Evolutionary conservation across 192 early-diverging fungal genomes (phyloP).

Genomic region (Podila horticola): DNA sequence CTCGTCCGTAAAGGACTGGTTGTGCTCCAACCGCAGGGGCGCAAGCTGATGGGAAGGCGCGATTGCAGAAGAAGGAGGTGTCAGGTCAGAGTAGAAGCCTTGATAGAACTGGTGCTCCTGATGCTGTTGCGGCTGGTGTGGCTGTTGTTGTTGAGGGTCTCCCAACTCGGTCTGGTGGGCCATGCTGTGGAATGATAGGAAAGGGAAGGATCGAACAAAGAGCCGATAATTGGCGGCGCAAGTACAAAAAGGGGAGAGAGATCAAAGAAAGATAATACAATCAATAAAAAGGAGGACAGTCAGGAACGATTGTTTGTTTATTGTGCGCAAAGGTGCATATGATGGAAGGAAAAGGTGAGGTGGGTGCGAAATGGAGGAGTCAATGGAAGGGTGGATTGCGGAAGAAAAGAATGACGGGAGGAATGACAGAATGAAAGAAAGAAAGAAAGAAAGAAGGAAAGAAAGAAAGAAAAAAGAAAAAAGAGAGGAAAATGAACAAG

Average conservation of each 20-base stretch:
- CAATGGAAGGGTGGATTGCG: not conserved
- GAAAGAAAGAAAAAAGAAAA: not conserved
- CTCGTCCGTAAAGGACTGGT: constrained; percentile 22
- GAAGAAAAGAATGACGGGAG: not conserved
- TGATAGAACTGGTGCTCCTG: not conserved
- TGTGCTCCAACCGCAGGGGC: constrained; percentile 8
- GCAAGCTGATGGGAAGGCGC: constrained; percentile 3
- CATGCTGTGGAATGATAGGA: constrained; percentile 1
- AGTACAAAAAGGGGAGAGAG: not conserved
- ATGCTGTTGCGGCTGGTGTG: not conserved
- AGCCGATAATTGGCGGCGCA: not conserved
- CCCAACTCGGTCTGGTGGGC: not conserved
- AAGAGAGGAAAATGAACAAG: not conserved
- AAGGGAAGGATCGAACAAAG: not conserved
- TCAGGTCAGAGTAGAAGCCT: not conserved
- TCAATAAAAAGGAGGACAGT: not conserved
- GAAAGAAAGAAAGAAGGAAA: constrained; percentile 2
- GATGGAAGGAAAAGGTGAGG: not conserved
- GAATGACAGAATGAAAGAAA: constrained; percentile 2
- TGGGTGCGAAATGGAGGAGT: not conserved
- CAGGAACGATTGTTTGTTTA: not conserved
- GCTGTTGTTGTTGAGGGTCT: not conserved
- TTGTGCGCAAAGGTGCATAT: not conserved
- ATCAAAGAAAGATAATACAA: not conserved
- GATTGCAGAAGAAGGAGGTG: constrained; percentile 6